Evolutionary conservation across 129 eudicot genomes (phyloP), one percentile per base, ranked within the genome.

Genomic region (Dittrichia graveolens): DNA sequence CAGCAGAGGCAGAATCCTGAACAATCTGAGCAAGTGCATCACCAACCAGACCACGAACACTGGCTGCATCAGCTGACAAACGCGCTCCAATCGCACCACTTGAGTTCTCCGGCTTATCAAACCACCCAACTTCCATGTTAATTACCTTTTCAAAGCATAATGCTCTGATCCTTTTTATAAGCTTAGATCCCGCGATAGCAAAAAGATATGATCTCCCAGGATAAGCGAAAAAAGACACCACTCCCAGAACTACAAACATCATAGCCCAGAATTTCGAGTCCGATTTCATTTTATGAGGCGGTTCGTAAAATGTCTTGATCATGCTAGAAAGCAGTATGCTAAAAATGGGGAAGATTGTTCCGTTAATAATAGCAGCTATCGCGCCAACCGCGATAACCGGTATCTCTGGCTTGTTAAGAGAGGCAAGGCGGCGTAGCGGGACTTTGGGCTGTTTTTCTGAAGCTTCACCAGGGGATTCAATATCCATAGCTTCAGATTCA

Each of bases 101-200:
- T 2, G 98, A 83, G 62, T 92, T 80, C 24, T 83, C 88, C 1
- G 95, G 77, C 66, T 87, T 83, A 75, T 92, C 98, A 49, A 89
- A 92, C 98, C 98, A 92, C 31, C 88, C 84, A 5, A 92, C 86
- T 64, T 92, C 98, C 96, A 92, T 92, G 54, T 60, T 63, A n/a
- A 85, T 83, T 58, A 89, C 90, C 65, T 83, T 92, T 66, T 87
- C 84, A 68, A 92, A 92, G 73, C 96, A 87, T 83, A 87, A 75
- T 6, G 80, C 43, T 83, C 96, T 83, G 18, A 92, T 80, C 67
- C 98, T 69, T 80, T 45, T 71, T 16, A 89, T 85, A 65, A 89
- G 77, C 76, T 71, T 92, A 46, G 88, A 72, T 9, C 98, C 98
- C 5, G 98, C 98, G 62, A 92, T 72, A 7, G 90, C 72, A 65